Percentiles rank a stretch among this genome's conserved stretches.
These are phyloP conservation scores for Asterochloris erici DNA, from an alignment of 139 green algal genomes.

Conservation along the genomic window DNA sequence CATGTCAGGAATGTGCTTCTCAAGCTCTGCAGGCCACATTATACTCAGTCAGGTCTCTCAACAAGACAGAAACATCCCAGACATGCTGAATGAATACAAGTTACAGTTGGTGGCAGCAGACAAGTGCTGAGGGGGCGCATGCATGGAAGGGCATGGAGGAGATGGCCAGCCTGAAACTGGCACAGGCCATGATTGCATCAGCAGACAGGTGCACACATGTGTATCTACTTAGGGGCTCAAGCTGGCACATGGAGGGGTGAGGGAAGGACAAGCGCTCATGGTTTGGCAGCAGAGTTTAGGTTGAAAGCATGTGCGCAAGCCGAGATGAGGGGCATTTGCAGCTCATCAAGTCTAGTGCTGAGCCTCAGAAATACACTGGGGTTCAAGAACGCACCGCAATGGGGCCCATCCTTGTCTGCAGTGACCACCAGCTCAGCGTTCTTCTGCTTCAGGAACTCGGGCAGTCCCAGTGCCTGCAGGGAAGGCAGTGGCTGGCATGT, in stretches of 20 bases:
- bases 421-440: slow-evolving; percentile 9
- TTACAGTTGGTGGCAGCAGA: neutral
- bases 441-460: neutral
- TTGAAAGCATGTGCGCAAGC: neutral
- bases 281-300: neutral
- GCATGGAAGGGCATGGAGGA: neutral
- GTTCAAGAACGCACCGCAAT: neutral
- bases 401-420: neutral
- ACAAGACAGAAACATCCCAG: neutral
- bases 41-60: neutral
- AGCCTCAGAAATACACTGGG: neutral
- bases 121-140: neutral
- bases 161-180: neutral
- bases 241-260: neutral
- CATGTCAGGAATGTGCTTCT: slow-evolving; percentile 2
- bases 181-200: neutral
- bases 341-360: neutral
- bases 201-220: neutral
- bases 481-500: no score
- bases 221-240: no score
- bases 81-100: neutral
- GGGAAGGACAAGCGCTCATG: neutral
- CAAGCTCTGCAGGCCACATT: slow-evolving; percentile 6
- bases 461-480: neutral
- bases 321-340: neutral